Conservation (phyloP, 257 asterid species). For the Solanum infundibuliforme region DNA sequence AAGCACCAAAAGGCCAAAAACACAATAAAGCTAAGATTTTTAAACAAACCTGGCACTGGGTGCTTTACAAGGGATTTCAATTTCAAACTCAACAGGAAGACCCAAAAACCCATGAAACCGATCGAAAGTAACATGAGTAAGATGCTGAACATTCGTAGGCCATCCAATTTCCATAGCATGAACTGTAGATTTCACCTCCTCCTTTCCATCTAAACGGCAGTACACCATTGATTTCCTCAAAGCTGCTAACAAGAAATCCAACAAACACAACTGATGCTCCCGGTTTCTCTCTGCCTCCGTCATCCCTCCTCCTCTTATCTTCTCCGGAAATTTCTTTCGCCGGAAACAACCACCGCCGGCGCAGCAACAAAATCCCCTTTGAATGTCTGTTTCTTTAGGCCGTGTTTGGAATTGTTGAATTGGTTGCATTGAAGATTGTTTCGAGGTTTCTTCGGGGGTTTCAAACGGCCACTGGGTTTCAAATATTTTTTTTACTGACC, state of each 20-base stretch:
- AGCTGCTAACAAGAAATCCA: conserved; percentile 61
- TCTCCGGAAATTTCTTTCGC: neutral
- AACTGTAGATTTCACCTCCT: conserved; percentile 57
- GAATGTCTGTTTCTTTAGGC: neutral
- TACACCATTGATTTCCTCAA: conserved; percentile 82
- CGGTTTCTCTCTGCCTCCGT: conserved; percentile 36
- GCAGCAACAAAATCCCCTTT: neutral
- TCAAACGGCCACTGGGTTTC: neutral
- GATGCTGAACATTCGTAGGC: conserved; percentile 90
- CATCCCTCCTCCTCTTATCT: conserved; percentile 20
- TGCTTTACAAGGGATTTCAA: conserved; percentile 69
- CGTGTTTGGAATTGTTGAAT: neutral
- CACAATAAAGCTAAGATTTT: neutral
- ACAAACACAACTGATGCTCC: conserved; percentile 44
- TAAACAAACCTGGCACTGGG: conserved; percentile 91
- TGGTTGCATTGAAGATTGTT: neutral
- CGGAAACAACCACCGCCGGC: neutral
- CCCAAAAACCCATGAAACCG: conserved; percentile 88
- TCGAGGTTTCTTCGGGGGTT: neutral
- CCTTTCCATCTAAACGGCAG: conserved; percentile 37
- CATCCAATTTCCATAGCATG: conserved; percentile 86
- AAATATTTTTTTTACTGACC: neutral
- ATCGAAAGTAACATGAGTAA: conserved; percentile 89
- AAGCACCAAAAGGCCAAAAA: neutral
- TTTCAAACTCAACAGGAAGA: conserved; percentile 85